phyloP scores from a whole-genome alignment of 306 rosid genomes.

The Sicyos baderoa region DNA sequence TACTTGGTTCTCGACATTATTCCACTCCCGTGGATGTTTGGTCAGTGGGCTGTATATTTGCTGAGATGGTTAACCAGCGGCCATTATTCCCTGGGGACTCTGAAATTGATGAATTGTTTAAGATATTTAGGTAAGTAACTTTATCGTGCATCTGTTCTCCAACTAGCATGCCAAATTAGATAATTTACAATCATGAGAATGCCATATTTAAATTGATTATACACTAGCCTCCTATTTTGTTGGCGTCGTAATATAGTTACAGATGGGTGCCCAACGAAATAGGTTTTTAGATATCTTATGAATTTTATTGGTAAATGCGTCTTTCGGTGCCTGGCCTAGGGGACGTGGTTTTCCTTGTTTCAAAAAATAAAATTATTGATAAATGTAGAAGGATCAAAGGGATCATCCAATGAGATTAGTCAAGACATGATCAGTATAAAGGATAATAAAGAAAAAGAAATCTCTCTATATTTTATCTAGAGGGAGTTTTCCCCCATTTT shows the following conservation, averaged over 20 bases:
- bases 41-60: constrained; percentile 99
- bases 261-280: neutral
- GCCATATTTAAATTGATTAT: neutral
- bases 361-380: too few relatives aligned
- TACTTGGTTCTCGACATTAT: constrained; percentile 97
- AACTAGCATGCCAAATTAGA: neutral
- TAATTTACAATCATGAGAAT: neutral
- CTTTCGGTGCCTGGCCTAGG: too few relatives aligned
- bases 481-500: neutral
- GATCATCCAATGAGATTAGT: too few relatives aligned
- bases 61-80: constrained; percentile 89
- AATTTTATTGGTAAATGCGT: neutral
- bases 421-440: too few relatives aligned
- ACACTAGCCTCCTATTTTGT: neutral
- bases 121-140: constrained; percentile 74
- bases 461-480: neutral
- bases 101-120: constrained; percentile 93
- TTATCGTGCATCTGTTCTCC: constrained; percentile 8
- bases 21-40: constrained; percentile 98
- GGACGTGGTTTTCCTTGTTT: too few relatives aligned
- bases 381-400: too few relatives aligned
- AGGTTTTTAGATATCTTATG: neutral
- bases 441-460: neutral
- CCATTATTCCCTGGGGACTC: constrained; percentile 99
- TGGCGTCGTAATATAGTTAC: neutral